Base-by-base conservation (phyloP, 257 asterid genomes). In the Jaltomata sinuosa region DNA sequence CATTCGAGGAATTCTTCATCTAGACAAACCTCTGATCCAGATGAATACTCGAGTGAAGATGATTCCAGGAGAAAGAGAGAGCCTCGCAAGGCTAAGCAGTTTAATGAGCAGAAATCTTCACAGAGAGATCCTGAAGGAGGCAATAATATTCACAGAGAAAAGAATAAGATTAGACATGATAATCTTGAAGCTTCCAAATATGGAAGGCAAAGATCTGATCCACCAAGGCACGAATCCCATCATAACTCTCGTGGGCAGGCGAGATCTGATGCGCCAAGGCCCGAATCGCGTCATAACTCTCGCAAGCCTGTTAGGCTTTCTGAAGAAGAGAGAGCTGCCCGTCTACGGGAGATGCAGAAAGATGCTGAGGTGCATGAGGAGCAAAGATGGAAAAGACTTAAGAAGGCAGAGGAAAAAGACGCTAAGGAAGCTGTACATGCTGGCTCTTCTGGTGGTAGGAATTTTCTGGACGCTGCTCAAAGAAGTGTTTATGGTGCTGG, bases 261-360 rank as follows among this genome's bases (percentile, higher is more conserved):
- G 34, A 91, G 89, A 71, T 86, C 92, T 69, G 88, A 49, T 81
- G 84, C 89, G 29, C 91, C 91, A 25, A 89, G 92, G 85, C 40
- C 38, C 6, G 95, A 88, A 65, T 27, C 91, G 7, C 83, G 14
- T 65, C 89, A 84, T 85, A 88, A 85, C 87, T 91, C 77, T 45
- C 84, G 92, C 38, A 90, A 76, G 34, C 62, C 95, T 40, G 89
- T 85, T 72, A 91, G 88, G 82, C 94, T 97, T 55, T 90, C 98
- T n/a, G 95, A 94, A 83, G 98, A 95, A 90, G 99, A 97, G 90
- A 91, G 98, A 85, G 94, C 97, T 79, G 96, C 95, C 2, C 92
- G 85, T 89, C 92, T 97, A 84, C 89, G 85, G 90, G 99, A 95
- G 92, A 97, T 97, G 99, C 94, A 93, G 84, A 91, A 90, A 92